A percentile compares a stretch with the other conserved stretches of the same genome.
Conservation (phyloP, 768 basidiomycete genomes). For the Exsudoporus frostii region DNA sequence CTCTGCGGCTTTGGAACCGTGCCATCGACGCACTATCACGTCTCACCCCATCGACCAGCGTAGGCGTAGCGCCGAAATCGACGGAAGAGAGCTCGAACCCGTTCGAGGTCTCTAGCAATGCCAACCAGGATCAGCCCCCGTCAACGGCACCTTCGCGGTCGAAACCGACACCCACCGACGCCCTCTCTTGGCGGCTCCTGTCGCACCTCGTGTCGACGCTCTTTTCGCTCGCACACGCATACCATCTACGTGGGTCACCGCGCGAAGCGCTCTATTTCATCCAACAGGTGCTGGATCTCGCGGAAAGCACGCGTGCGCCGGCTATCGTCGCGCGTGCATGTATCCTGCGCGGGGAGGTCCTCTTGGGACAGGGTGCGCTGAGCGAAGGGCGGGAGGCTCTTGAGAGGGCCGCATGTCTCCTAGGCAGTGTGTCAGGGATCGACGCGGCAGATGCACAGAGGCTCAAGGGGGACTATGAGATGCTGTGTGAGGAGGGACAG, state of each 20-base stretch:
- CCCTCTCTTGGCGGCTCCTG: constrained; percentile 72
- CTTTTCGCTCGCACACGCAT: constrained; percentile 61
- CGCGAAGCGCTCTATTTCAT: constrained; percentile 85
- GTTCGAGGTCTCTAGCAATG: constrained; percentile 45
- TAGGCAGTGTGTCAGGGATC: constrained; percentile 47
- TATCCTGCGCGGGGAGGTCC: constrained; percentile 65
- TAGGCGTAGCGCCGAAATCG: constrained; percentile 21
- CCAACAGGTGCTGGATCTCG: constrained; percentile 72
- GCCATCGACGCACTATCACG: constrained; percentile 68
- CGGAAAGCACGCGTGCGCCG: constrained; percentile 63
- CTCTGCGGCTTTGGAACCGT: constrained; percentile 77
- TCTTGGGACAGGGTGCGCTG: constrained; percentile 58
- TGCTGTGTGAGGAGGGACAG: constrained; percentile 22
- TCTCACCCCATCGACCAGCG: constrained; percentile 40
- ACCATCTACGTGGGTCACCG: constrained; percentile 72
- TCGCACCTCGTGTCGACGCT: constrained; percentile 67
- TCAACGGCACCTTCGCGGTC: constrained; percentile 10
- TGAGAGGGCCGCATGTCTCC: constrained; percentile 43
- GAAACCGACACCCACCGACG: constrained; percentile 39
- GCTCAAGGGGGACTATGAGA: constrained; percentile 51
- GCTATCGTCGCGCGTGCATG: constrained; percentile 63
- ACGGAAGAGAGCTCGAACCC: constrained; percentile 47
- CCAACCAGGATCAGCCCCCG: constrained; percentile 28
- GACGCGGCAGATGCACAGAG: constrained; percentile 59
- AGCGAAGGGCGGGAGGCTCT: constrained; percentile 57